Evolutionary conservation across 78 protist genomes (phyloP), one percentile per base, ranked within the genome.

Genomic region (Guillardia theta): DNA sequence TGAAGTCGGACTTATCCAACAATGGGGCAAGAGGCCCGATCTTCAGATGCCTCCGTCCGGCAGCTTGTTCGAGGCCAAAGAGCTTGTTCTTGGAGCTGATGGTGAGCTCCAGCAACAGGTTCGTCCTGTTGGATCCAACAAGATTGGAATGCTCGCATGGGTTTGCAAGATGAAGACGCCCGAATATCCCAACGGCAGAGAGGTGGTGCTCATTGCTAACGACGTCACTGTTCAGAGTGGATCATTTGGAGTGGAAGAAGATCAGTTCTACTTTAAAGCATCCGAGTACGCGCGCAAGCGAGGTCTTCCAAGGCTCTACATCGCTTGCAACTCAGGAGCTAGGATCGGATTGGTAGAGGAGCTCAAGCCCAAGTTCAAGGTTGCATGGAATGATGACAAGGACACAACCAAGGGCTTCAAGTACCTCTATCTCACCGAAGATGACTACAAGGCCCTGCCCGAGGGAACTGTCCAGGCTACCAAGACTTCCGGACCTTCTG

Each of bases 241-340:
- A 54, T 96, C 98, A 22, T 98, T 99, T 53, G 98, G 98, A 36
- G 95, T 95, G 27, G 39, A 0, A 24, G 96, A 95, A 64, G 97
- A 94, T 92, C 37, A 48, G 70, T 90, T 97, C 39, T 98, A 96
- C 95, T 6, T n/a, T 48, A 10, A 0, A 2, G 97, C 97, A 36
- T 96, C 98, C 8, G 96, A 97, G 94, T 45, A 88, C 92, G 99
- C 99, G 46, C 95, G 99, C 76, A 9, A 27, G 45, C 94, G 50
- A 48, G 93, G 97, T 12, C 37, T 98, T 0, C 99, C 99, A 18
- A 96, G 98, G 70, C 48, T 99, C 78, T 98, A 98, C 98, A 22
- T 99, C 19, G 62, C 99, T 0, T 96, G 97, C 95, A 99, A 98
- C 97, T 94, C 97, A 39, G 99, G 99, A 24, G 99, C 99, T 10